A percentile compares a stretch with the other conserved stretches of the same genome.
phyloP scores from a whole-genome alignment of 345 rosid genomes.

The Psidium guajava region DNA sequence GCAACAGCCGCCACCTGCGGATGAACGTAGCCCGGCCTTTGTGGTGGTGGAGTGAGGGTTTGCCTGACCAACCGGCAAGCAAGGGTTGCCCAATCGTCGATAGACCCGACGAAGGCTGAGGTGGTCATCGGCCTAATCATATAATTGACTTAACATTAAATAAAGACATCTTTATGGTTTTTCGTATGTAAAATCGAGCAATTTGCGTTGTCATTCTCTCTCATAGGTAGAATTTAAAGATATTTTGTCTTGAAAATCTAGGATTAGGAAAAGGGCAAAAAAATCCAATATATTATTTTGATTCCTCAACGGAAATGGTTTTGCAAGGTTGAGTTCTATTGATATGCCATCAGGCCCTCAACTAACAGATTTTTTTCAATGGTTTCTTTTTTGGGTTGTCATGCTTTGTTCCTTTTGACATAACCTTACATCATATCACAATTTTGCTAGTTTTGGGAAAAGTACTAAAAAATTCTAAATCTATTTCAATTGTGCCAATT shows the following conservation, averaged over 20 bases:
- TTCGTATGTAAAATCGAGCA: not conserved
- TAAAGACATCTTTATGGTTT: not conserved
- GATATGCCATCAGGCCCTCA: not conserved
- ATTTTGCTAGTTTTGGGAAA: not conserved
- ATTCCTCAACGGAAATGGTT: not conserved
- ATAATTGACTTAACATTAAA: too few relatives aligned
- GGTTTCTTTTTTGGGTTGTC: not conserved
- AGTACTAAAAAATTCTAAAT: too few relatives aligned
- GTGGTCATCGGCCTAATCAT: not conserved
- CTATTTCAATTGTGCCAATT: too few relatives aligned
- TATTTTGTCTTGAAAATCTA: not conserved
- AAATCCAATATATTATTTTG: not conserved
- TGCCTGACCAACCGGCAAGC: accelerated
- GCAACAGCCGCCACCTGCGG: accelerated
- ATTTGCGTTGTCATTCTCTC: not conserved
- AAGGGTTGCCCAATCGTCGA: not conserved
- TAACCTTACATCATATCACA: not conserved
- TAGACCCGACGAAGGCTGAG: not conserved
- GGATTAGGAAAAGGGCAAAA: not conserved
- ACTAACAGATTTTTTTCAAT: not conserved
- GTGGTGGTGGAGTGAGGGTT: not conserved
- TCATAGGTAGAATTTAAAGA: not conserved
- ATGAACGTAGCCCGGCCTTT: accelerated
- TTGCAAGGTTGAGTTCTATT: not conserved
- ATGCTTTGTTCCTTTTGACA: not conserved